These are phyloP conservation scores for Punica granatum DNA, from an alignment of 345 rosid genomes.

Conservation along the genomic window DNA sequence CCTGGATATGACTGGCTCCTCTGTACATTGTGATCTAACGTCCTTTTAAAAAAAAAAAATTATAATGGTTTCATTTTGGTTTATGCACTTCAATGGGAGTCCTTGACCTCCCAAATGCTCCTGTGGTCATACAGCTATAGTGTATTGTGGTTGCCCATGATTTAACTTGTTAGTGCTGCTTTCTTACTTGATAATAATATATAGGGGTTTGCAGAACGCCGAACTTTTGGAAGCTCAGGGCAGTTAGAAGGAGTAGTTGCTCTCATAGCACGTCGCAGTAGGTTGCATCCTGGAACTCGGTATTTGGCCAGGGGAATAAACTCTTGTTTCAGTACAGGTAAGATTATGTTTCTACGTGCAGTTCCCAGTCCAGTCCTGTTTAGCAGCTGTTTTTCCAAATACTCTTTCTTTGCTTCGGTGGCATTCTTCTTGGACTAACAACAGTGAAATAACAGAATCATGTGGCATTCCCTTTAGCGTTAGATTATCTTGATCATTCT, in stretches of 20 bases:
- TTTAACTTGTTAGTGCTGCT: slow-evolving; percentile 28
- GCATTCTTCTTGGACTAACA: neutral
- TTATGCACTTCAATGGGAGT: neutral
- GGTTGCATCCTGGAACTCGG: slow-evolving; percentile 98
- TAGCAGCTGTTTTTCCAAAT: neutral
- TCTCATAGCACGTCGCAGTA: slow-evolving; percentile 88
- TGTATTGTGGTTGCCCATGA: slow-evolving; percentile 5
- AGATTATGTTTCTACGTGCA: slow-evolving; percentile 14
- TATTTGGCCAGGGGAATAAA: slow-evolving; percentile 98
- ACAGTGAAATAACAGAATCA: neutral
- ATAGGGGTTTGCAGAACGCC: slow-evolving; percentile 98
- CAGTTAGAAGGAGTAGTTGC: slow-evolving; percentile 91
- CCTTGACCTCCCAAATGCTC: neutral
- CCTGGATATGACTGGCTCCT: neutral
- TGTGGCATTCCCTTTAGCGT: neutral
- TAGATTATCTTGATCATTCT: neutral
- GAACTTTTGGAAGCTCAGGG: slow-evolving; percentile 85
- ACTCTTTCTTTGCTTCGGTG: neutral
- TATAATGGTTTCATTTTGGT: neutral
- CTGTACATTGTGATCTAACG: neutral
- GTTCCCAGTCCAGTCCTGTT: neutral
- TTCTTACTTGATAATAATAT: slow-evolving; percentile 54
- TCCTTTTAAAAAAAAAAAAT: neutral
- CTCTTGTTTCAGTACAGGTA: slow-evolving; percentile 95
- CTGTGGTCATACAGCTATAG: neutral